Evolutionary conservation across 257 asterid genomes (phyloP), one percentile per base, ranked within the genome.

Genomic region (Solanum ahanhuiri): DNA sequence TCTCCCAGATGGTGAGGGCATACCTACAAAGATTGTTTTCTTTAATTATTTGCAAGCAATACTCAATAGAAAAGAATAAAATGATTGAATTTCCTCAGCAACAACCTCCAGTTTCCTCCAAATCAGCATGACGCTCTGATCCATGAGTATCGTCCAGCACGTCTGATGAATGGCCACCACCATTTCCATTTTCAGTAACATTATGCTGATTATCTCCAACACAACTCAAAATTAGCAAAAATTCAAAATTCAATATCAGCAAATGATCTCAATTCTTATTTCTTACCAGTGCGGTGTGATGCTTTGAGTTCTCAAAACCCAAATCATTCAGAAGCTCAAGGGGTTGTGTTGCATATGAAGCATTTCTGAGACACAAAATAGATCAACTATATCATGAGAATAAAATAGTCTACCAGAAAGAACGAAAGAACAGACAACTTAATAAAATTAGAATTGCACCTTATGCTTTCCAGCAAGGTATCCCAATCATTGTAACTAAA

Each of bases 261-360:
- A 71, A 94, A 92, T 83, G 85, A 86, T 87, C 82, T 95, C 92
- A 88, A 89, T 91, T 91, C 92, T 95, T 92, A 84, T 89, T 91
- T 91, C 92, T 91, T 57, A 91, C 81, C 86, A 93, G 89, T 39
- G 85, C 17, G 51, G 87, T 88, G 51, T 88, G 92, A 84, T 89
- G 92, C 89, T 95, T 96, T 75, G 90, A 86, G 87, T 89, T 92
- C 89, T 95, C 97, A 85, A 93, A 91, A 87, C 97, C 98, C 91
- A 94, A 86, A 91, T 92, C 90, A 89, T 95, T 97, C 88, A 97
- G 98, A 90, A 97, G 96, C 95, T 97, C 99, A 85, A 97, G 97
- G 89, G 99, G 99, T 88, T 95, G 99, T 6, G 99, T 97, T 22
- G 99, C 88, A 90, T 95, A 97, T 82, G 97, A 89, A 86, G 99